These are phyloP conservation scores for Populus deltoides DNA, from an alignment of 345 rosid genomes.

Conservation along the genomic window DNA sequence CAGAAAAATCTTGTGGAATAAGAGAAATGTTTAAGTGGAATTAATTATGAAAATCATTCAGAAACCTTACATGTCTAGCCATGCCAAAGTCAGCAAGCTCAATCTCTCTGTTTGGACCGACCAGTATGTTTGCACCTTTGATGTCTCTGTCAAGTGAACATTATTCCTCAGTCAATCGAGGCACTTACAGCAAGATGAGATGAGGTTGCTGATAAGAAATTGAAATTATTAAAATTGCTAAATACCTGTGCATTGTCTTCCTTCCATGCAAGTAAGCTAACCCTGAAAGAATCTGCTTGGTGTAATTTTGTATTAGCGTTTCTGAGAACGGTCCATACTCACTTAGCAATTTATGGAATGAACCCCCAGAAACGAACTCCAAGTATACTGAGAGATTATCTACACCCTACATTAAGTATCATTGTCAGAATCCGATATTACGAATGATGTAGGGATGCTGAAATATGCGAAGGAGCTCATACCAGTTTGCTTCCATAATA, in stretches of 20 bases:
- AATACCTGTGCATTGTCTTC: slow-evolving; percentile 87
- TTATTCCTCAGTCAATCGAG: neutral
- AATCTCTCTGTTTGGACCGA: slow-evolving; percentile 88
- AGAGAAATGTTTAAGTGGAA: too few relatives aligned
- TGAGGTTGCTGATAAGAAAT: neutral
- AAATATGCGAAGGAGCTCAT: slow-evolving; percentile 26
- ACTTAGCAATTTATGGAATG: too few relatives aligned
- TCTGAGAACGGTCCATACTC: slow-evolving; percentile 76
- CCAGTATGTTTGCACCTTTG: slow-evolving; percentile 93
- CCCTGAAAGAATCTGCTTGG: slow-evolving; percentile 80
- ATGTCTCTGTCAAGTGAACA: slow-evolving; percentile 60
- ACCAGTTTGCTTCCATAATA: slow-evolving; percentile 96
- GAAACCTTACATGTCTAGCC: slow-evolving; percentile 75
- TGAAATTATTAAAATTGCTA: slow-evolving; percentile 5
- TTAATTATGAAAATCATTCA: neutral
- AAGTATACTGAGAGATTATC: slow-evolving; percentile 64
- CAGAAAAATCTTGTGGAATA: too few relatives aligned
- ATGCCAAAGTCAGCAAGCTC: slow-evolving; percentile 95
- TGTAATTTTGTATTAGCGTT: slow-evolving; percentile 85
- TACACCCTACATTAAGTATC: slow-evolving; percentile 48
- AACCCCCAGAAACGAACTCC: too few relatives aligned
- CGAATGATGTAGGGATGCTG: neutral
- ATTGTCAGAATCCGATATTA: neutral
- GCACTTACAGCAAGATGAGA: neutral
- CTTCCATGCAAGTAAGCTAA: slow-evolving; percentile 86